These are phyloP conservation scores for Termitomyces sp. DNA, from an alignment of 768 basidiomycete species.

Conservation along the genomic window DNA sequence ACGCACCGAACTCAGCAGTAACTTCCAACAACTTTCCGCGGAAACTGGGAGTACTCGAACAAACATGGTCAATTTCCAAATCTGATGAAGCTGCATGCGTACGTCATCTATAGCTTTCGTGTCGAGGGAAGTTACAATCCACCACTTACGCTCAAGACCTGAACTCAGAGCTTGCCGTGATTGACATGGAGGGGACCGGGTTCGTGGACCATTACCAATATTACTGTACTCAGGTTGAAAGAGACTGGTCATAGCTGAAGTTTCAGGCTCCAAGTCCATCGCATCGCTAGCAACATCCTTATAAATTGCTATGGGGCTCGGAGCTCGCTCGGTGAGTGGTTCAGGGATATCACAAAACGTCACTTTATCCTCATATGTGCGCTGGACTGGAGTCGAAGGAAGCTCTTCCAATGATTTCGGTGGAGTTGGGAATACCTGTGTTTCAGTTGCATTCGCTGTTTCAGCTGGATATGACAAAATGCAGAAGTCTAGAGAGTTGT, in stretches of 20 bases:
- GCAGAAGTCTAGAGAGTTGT: neutral
- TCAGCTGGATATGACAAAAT: neutral
- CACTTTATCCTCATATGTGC: neutral
- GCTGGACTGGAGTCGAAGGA: neutral
- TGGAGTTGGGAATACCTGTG: neutral
- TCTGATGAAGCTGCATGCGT: neutral
- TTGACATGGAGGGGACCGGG: neutral
- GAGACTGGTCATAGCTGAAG: neutral
- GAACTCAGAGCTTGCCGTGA: neutral
- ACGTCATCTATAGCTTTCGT: neutral
- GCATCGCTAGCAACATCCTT: neutral
- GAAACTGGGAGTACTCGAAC: neutral
- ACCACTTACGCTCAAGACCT: neutral
- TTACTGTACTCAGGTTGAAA: neutral
- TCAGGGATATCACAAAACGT: neutral
- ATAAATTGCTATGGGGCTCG: neutral
- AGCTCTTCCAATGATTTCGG: neutral
- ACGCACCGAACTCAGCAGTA: neutral
- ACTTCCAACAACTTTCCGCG: neutral
- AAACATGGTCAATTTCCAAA: neutral
- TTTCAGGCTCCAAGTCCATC: neutral
- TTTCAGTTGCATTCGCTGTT: neutral
- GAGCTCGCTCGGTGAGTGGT: neutral
- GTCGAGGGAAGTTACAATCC: neutral
- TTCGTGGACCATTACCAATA: neutral